Evolutionary conservation across 1,284 basidiomycete genomes (phyloP).

Genomic region (Vanrija sp.): DNA sequence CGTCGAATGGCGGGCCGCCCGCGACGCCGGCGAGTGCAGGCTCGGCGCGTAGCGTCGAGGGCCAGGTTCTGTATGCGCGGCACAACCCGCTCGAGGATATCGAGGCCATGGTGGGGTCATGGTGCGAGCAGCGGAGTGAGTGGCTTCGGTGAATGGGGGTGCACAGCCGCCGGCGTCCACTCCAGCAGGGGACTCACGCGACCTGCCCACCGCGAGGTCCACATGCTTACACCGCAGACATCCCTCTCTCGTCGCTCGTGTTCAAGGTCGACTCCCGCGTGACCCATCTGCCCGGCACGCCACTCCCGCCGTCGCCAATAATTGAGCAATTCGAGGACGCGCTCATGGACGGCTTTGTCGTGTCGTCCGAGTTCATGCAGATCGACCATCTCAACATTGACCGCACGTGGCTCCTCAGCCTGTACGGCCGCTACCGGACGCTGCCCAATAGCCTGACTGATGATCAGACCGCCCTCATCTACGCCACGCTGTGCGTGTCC

Average conservation of each 20-base stretch:
- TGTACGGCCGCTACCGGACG: slow-evolving; percentile 23
- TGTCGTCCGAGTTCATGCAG: slow-evolving; percentile 1
- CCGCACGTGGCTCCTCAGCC: slow-evolving; percentile 3
- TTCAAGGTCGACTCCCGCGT: slow-evolving; percentile 18
- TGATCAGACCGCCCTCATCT: slow-evolving; percentile 21
- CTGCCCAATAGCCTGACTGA: slow-evolving; percentile 20
- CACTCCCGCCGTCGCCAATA: slow-evolving; percentile 8
- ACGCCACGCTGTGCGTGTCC: slow-evolving; percentile 19
- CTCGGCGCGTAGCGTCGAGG: no score
- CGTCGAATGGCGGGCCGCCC: no score
- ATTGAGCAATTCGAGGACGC: slow-evolving; percentile 15
- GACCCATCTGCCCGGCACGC: slow-evolving; percentile 1
- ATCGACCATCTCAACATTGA: not conserved
- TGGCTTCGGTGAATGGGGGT: not conserved
- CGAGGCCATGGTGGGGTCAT: slow-evolving; percentile 8
- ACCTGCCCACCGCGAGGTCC: no score
- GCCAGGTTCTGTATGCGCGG: not conserved
- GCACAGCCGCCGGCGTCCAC: no score
- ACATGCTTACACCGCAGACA: not conserved
- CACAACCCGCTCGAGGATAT: slow-evolving; percentile 18
- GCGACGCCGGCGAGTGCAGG: no score
- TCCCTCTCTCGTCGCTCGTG: slow-evolving; percentile 7
- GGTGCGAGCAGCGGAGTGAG: slow-evolving; percentile 9
- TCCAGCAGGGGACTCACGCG: no score
- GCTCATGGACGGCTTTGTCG: slow-evolving; percentile 17